Conservation (phyloP, 805 yeast genomes). For the Candida sithepensis region DNA sequence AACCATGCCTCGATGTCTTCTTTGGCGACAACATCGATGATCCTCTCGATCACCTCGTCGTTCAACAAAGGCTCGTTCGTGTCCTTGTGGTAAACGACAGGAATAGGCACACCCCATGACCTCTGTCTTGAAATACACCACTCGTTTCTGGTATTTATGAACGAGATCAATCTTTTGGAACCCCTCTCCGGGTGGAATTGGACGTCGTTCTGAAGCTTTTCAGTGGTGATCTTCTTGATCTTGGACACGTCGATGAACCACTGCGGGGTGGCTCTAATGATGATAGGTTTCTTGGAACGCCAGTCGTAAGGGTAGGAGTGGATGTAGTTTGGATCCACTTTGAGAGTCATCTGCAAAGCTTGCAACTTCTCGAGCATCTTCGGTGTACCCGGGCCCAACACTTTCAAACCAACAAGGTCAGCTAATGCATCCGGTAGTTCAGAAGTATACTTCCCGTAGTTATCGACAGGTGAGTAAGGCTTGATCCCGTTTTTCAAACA, state of each 20-base stretch:
- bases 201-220: constrained; percentile 54
- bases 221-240: constrained; percentile 60
- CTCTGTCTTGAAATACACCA: constrained; percentile 99
- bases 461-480: constrained; percentile 77
- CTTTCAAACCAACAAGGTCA: constrained; percentile 53
- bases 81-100: constrained; percentile 63
- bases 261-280: constrained; percentile 92
- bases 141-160: constrained; percentile 74
- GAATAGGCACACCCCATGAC: constrained; percentile 97
- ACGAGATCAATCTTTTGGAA: constrained; percentile 62
- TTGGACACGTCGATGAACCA: constrained; percentile 89
- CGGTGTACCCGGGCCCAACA: constrained; percentile 56
- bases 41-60: constrained; percentile 49
- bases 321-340: constrained; percentile 45
- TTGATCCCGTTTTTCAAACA: constrained; percentile 56
- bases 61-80: constrained; percentile 66
- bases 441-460: constrained; percentile 59
- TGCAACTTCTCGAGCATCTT: constrained; percentile 42
- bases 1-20: constrained; percentile 85
- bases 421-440: constrained; percentile 42
- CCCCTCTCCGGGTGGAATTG: constrained; percentile 75
- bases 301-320: constrained; percentile 97
- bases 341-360: constrained; percentile 42
- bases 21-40: constrained; percentile 51
- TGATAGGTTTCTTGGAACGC: constrained; percentile 94